phyloP scores from a whole-genome alignment of 164 flowering plant genomes.

The Stephania cephalantha region DNA sequence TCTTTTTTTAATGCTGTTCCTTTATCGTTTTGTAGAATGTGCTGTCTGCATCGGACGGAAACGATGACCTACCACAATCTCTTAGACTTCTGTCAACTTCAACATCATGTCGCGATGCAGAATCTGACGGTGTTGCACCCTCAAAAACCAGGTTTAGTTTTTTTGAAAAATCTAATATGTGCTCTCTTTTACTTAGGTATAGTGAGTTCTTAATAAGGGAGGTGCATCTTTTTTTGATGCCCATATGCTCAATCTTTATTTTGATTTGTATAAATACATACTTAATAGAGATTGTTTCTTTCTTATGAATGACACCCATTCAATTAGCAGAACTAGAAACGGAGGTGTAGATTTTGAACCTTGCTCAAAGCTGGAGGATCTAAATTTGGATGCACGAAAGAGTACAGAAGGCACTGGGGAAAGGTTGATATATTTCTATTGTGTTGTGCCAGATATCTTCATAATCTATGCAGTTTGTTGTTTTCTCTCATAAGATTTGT shows the following conservation, averaged over 20 bases:
- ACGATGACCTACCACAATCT: conserved; percentile 33
- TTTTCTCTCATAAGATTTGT: too few species aligned
- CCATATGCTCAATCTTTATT: conserved; percentile 1
- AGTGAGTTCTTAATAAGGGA: neutral
- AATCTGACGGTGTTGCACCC: conserved; percentile 25
- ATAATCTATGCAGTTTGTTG: too few species aligned
- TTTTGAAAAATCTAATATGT: neutral
- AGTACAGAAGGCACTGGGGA: conserved; percentile 33
- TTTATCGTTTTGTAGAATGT: conserved; percentile 30
- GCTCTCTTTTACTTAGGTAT: conserved; percentile 7
- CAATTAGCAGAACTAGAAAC: conserved; percentile 34
- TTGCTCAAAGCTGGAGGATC: conserved; percentile 86
- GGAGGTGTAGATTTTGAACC: conserved; percentile 58
- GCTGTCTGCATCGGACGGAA: conserved; percentile 31
- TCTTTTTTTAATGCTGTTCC: conserved; percentile 9
- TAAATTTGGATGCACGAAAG: conserved; percentile 72
- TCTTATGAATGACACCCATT: conserved; percentile 14
- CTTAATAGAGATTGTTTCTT: neutral
- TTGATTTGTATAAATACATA: neutral
- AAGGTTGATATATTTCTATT: conserved; percentile 11
- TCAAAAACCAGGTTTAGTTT: conserved; percentile 40
- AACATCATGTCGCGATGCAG: conserved; percentile 20
- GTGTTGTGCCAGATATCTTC: too few species aligned
- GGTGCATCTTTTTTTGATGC: neutral
- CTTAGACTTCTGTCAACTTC: conserved; percentile 22